These are phyloP conservation scores for Chenopodium formosanum DNA, from an alignment of 148 eudicot species.

Conservation along the genomic window DNA sequence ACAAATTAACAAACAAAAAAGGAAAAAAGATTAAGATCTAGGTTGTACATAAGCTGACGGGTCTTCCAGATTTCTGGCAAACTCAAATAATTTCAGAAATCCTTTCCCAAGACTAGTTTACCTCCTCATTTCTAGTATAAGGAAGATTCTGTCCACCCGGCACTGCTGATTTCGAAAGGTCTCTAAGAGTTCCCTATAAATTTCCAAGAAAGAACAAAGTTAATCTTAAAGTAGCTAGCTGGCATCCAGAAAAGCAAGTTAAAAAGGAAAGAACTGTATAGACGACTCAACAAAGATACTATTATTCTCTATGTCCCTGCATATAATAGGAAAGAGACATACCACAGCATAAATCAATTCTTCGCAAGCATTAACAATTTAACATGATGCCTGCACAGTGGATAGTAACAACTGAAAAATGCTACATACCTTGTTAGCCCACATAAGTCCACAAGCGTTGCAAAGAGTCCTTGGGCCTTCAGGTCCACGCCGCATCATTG, in stretches of 20 bases:
- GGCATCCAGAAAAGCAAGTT: neutral
- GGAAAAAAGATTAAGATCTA: neutral
- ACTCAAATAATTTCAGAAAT: neutral
- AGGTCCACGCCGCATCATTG: constrained; percentile 88
- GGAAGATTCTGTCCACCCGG: constrained; percentile 36
- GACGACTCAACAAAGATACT: neutral
- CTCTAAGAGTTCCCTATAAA: constrained; percentile 65
- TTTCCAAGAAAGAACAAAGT: neutral
- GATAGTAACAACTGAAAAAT: neutral
- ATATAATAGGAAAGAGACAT: neutral
- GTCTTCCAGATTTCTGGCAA: neutral
- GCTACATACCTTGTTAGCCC: constrained; percentile 74
- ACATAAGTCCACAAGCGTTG: constrained; percentile 88
- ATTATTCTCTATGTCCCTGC: neutral
- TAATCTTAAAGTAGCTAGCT: neutral
- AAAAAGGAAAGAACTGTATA: neutral
- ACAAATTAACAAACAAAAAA: neutral
- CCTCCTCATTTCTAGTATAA: constrained; percentile 45
- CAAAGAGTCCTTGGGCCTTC: constrained; percentile 86
- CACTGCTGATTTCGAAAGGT: constrained; percentile 54
- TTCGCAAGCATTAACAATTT: neutral
- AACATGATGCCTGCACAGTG: neutral
- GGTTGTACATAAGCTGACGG: neutral
- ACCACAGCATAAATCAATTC: too few relatives aligned
- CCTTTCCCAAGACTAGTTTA: constrained; percentile 17